Evolutionary conservation across 2,329 filamentous ascomycete genomes (phyloP).

Genomic region (Colletotrichum cordylinicola): DNA sequence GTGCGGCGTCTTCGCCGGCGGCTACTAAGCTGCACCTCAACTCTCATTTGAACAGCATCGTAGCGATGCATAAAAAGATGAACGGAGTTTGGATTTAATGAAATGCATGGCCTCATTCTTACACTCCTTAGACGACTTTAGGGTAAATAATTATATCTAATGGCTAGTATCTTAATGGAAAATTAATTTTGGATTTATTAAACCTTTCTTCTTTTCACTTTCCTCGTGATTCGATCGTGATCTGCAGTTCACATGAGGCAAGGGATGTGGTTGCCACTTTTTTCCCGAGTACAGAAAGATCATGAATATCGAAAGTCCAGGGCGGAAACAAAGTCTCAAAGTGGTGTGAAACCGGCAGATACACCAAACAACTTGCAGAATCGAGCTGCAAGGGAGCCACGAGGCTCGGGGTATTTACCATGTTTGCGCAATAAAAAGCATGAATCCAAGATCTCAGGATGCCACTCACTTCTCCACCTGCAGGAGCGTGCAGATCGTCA

Average conservation of each 20-base stretch:
- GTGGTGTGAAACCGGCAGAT: background rate
- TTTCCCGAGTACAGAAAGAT: background rate
- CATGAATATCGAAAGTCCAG: background rate
- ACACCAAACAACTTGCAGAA: background rate
- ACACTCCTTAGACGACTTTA: background rate
- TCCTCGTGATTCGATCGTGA: background rate
- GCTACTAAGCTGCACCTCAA: constrained; percentile 16
- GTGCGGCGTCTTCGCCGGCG: constrained; percentile 42
- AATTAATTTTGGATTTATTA: background rate
- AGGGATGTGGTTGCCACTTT: background rate
- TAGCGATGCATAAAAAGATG: background rate
- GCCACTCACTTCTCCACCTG: background rate
- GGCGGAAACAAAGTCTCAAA: background rate
- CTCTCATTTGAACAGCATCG: background rate
- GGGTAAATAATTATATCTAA: constrained; percentile 9
- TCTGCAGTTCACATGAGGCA: background rate
- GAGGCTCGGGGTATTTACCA: background rate
- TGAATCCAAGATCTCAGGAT: background rate
- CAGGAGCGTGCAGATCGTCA: background rate
- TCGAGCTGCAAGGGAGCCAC: background rate
- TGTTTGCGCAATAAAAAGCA: background rate
- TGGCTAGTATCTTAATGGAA: background rate
- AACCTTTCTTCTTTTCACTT: background rate
- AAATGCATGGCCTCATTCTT: background rate
- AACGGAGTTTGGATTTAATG: background rate